Percentiles rank a stretch among this genome's conserved stretches.
phyloP scores from a whole-genome alignment of 305 asterid genomes.

The Fraxinus latifolia region DNA sequence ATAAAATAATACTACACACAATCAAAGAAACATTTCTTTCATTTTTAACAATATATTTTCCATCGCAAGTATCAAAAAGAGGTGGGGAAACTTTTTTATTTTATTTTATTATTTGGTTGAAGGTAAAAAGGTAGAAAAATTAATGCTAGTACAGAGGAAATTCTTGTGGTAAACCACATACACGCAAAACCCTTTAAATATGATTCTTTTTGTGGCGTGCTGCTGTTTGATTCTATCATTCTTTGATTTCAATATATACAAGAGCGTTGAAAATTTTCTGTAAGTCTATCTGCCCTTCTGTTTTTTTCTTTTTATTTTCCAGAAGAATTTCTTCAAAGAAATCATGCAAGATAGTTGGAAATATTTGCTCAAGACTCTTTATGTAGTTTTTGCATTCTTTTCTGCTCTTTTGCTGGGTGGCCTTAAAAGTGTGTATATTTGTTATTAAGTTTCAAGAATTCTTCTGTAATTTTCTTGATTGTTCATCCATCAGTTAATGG shows the following conservation, averaged over 20 bases:
- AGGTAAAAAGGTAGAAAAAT: background rate
- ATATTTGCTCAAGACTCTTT: slow-evolving; percentile 47
- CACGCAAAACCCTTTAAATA: background rate
- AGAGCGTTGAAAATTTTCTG: background rate
- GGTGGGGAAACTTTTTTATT: no score
- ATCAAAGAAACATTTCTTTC: no score
- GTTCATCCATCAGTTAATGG: background rate
- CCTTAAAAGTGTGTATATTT: slow-evolving; percentile 58
- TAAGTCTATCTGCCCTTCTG: background rate
- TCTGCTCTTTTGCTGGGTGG: slow-evolving; percentile 67
- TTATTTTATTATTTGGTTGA: no score
- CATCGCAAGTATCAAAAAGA: no score
- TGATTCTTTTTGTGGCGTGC: background rate
- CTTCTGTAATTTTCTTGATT: background rate
- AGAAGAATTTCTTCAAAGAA: background rate
- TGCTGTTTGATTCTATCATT: slow-evolving; percentile 10
- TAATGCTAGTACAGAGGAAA: background rate
- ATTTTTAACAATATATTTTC: no score
- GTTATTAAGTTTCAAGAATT: background rate
- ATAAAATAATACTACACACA: no score
- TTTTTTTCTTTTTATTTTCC: background rate
- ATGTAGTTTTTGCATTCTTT: slow-evolving; percentile 67
- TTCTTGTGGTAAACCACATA: background rate
- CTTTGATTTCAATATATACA: background rate
- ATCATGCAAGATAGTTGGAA: slow-evolving; percentile 40